Evolutionary conservation across 164 flowering plant species (phyloP).

Genomic region (Saururus chinensis): DNA sequence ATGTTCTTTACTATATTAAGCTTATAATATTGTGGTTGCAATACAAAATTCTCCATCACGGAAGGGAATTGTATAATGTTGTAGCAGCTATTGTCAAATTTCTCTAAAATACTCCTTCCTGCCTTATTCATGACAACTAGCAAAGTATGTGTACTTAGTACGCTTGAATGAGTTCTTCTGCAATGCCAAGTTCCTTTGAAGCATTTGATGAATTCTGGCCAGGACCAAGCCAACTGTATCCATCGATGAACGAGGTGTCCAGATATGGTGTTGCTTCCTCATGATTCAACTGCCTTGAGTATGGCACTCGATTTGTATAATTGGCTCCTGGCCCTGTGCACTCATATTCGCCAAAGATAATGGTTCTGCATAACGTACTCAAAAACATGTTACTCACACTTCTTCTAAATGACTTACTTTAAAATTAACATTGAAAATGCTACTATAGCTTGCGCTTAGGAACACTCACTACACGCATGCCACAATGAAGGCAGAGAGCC

Average conservation of each 20-base stretch:
- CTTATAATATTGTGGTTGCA: no score
- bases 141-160: not conserved
- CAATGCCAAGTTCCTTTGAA: not conserved
- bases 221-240: conserved; percentile 50
- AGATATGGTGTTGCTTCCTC: conserved; percentile 41
- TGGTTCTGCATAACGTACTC: conserved; percentile 27
- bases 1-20: no score
- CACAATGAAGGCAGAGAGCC: no score
- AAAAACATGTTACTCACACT: not conserved
- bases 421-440: no score
- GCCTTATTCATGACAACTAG: not conserved
- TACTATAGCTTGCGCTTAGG: no score
- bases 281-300: conserved; percentile 39
- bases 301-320: conserved; percentile 32
- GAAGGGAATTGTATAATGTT: no score
- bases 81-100: no score
- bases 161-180: conserved; percentile 5
- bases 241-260: conserved; percentile 56
- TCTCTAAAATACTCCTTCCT: not conserved
- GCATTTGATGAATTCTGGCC: not conserved
- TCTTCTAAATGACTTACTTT: not conserved
- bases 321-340: conserved; percentile 64
- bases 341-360: conserved; percentile 66
- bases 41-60: no score
- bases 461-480: no score